Percentiles rank a stretch among this genome's conserved stretches.
Conservation (phyloP, 2,329 filamentous ascomycete species). For the Talaromyces sp. region DNA sequence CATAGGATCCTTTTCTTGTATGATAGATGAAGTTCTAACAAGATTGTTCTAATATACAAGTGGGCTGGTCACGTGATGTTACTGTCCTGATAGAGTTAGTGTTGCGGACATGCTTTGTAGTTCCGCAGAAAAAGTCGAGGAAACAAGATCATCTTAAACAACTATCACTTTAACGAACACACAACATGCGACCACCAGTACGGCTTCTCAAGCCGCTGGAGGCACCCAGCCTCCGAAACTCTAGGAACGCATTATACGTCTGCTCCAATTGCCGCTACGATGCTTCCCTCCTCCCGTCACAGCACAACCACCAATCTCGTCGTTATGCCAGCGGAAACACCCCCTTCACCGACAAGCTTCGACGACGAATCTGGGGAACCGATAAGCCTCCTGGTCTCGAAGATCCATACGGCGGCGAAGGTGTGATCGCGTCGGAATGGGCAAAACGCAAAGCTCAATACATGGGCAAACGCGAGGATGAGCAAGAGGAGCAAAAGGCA, state of each 20-base stretch:
- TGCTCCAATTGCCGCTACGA: slow-evolving; percentile 42
- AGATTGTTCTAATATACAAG: not conserved
- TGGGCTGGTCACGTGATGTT: not conserved
- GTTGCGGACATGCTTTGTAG: not conserved
- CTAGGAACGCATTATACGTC: slow-evolving; percentile 32
- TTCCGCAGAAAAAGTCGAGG: slow-evolving; percentile 15
- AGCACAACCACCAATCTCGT: slow-evolving; percentile 31
- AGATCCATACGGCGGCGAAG: slow-evolving; percentile 47
- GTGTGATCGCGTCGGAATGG: slow-evolving; percentile 30
- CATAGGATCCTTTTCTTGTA: not conserved
- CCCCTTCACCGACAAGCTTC: slow-evolving; percentile 45
- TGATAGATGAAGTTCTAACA: not conserved
- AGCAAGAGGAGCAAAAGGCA: not conserved
- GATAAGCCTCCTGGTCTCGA: slow-evolving; percentile 48
- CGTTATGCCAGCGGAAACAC: slow-evolving; percentile 32
- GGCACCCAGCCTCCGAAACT: slow-evolving; percentile 27
- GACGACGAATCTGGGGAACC: slow-evolving; percentile 50
- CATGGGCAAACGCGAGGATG: slow-evolving; percentile 14
- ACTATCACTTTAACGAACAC: slow-evolving; percentile 15
- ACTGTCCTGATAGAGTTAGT: not conserved
- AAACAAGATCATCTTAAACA: slow-evolving; percentile 13
- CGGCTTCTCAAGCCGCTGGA: slow-evolving; percentile 37
- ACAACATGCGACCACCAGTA: slow-evolving; percentile 36
- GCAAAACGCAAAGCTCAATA: slow-evolving; percentile 23
- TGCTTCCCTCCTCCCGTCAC: slow-evolving; percentile 26